A percentile compares a stretch with the other conserved stretches of the same genome.
Evolutionary conservation across 2,329 filamentous ascomycete genomes (phyloP).

Genomic region (Lizonia empirigonia): DNA sequence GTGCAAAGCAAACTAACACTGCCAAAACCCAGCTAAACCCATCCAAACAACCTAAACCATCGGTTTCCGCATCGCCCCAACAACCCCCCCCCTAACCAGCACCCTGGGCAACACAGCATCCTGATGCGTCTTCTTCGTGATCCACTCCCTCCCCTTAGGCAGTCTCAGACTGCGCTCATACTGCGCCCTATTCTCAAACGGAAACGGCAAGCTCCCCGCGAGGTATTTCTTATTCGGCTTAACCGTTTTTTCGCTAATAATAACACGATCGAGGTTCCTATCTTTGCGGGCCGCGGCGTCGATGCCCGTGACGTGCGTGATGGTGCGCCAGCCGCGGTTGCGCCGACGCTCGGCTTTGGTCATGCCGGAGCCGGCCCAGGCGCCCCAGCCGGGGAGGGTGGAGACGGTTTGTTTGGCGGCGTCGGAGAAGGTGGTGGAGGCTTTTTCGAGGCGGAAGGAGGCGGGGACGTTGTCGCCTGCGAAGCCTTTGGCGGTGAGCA

Average conservation of each 20-base stretch:
- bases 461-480: constrained; percentile 82
- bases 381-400: constrained; percentile 92
- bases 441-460: constrained; percentile 83
- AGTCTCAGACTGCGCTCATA: constrained; percentile 88
- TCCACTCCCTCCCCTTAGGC: constrained; percentile 92
- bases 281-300: constrained; percentile 80
- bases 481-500: constrained; percentile 81
- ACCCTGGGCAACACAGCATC: constrained; percentile 85
- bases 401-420: constrained; percentile 82
- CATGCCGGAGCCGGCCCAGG: constrained; percentile 85
- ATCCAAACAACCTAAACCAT: constrained; percentile 44
- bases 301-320: constrained; percentile 71
- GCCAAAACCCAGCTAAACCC: too few relatives aligned
- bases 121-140: constrained; percentile 95
- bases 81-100: constrained; percentile 91
- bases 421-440: constrained; percentile 71
- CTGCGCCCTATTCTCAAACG: constrained; percentile 85
- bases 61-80: constrained; percentile 85
- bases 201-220: constrained; percentile 81
- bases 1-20: too few relatives aligned
- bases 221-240: constrained; percentile 93
- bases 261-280: constrained; percentile 79
- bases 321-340: constrained; percentile 59
- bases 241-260: constrained; percentile 87
- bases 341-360: constrained; percentile 68